Percentiles rank a stretch among this genome's conserved stretches.
phyloP scores from a whole-genome alignment of 2,329 filamentous ascomycete genomes.

The Epichloe glyceriae region DNA sequence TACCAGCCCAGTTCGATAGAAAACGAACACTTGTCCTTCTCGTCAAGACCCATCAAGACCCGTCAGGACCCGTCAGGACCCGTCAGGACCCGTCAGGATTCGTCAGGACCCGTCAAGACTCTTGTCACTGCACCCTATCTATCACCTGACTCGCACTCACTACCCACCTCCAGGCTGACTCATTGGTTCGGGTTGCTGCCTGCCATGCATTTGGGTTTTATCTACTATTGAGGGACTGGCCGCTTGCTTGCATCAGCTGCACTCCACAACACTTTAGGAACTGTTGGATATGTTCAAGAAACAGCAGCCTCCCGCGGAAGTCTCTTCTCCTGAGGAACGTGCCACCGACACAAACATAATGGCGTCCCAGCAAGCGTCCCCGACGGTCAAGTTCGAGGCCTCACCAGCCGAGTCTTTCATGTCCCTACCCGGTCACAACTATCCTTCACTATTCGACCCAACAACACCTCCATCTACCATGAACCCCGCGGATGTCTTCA shows the following conservation, averaged over 20 bases:
- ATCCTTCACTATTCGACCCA: slow-evolving; percentile 33
- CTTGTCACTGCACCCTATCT: background rate
- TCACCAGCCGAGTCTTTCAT: slow-evolving; percentile 42
- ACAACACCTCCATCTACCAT: slow-evolving; percentile 23
- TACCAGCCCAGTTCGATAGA: background rate
- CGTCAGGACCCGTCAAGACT: slow-evolving; percentile 2
- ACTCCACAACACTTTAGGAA: background rate
- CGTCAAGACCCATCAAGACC: slow-evolving; percentile 10
- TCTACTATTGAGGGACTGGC: slow-evolving; percentile 8
- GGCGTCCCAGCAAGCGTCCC: slow-evolving; percentile 28
- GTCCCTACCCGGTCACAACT: slow-evolving; percentile 35
- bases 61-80: too few species aligned
- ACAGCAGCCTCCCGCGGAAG: background rate
- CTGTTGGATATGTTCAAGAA: slow-evolving; percentile 5
- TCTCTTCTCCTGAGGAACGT: background rate
- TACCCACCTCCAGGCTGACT: slow-evolving; percentile 10
- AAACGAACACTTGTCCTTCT: slow-evolving; percentile 7
- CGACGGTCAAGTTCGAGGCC: slow-evolving; percentile 37
- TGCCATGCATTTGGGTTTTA: slow-evolving; percentile 12
- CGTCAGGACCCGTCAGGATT: too few species aligned
- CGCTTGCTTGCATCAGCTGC: slow-evolving; percentile 4
- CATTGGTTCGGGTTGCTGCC: slow-evolving; percentile 11
- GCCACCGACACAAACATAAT: slow-evolving; percentile 14
- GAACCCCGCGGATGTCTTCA: slow-evolving; percentile 37
- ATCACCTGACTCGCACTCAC: slow-evolving; percentile 12